These are phyloP conservation scores for Polytrichum commune DNA, from an alignment of 225 moss, liverwort and hornwort genomes.

Conservation along the genomic window DNA sequence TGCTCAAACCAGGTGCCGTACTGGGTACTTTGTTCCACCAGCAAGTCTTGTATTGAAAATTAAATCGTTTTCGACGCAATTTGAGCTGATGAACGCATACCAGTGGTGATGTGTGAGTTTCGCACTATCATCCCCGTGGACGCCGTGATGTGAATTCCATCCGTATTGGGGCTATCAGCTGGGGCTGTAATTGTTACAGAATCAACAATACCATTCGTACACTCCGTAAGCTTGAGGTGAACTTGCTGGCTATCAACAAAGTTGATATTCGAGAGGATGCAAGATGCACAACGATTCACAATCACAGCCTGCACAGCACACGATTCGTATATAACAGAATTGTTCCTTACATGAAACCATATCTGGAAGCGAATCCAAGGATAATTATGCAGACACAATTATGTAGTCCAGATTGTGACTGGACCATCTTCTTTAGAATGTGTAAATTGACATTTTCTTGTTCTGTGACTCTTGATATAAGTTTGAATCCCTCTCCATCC, in stretches of 20 bases:
- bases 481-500: no score
- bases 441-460: no score
- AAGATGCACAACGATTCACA: no score
- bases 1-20: no score
- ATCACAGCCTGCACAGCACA: no score
- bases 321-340: no score
- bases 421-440: no score
- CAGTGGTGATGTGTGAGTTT: slow-evolving; percentile 3
- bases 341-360: no score
- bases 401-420: no score
- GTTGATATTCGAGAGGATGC: background rate
- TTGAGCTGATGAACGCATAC: background rate
- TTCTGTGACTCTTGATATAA: no score
- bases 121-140: background rate
- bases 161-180: background rate
- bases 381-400: no score
- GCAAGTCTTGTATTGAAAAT: background rate
- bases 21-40: background rate
- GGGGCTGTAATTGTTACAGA: slow-evolving; percentile 3
- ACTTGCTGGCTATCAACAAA: slow-evolving; percentile 6
- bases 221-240: background rate
- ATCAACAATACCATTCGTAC: background rate
- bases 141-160: background rate
- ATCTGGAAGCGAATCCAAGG: no score
- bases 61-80: background rate